Evolutionary conservation across 2,329 filamentous ascomycete species (phyloP), one percentile per base, ranked within the genome.

Genomic region (Fusarium sp.): DNA sequence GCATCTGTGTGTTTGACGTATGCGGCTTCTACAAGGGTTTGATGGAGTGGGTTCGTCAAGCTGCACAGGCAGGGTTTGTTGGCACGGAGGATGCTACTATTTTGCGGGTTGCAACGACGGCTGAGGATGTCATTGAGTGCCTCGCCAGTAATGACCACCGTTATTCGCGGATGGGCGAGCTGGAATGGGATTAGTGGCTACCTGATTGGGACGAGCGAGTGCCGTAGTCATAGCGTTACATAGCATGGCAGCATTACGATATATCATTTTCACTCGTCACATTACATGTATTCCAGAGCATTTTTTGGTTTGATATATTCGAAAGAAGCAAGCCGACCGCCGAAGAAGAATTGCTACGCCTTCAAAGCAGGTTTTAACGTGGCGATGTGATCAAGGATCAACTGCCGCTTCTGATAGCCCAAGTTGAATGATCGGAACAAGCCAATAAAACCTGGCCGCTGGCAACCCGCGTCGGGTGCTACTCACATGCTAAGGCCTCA

Each of bases 331-430:
- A 22, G 8, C 4, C 14, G 9, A 26, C 4, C 3, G 15, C 5
- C 0, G 4, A 15, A 0, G 18, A 20, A 9, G 20, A 22, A 13
- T 7, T 4, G 9, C 15, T 20, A 45, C 6, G 3, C 24, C 12
- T 15, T 42, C n/a, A n/a, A n/a, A 24, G 10, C 10, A 42, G 5
- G n/a, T 8, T 12, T 22, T 15, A 0, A 28, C 6, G 7, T 28
- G 9, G 4, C 9, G 44, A 28, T 4, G 4, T 45, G 26, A 6
- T 28, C 26, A 16, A 47, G 20, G 26, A 22, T 28, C 44, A 16
- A 28, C 6, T 28, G 44, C 44, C 26, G 13, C 26, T 28, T 28
- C 4, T 2, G 4, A 45, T 15, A 22, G 44, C 26, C 44, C 3
- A 14, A 10, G 1, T 10, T 11, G 13, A 14, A 3, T 26, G 18